phyloP scores from a whole-genome alignment of 257 asterid genomes.

The Capsicum baccatum region DNA sequence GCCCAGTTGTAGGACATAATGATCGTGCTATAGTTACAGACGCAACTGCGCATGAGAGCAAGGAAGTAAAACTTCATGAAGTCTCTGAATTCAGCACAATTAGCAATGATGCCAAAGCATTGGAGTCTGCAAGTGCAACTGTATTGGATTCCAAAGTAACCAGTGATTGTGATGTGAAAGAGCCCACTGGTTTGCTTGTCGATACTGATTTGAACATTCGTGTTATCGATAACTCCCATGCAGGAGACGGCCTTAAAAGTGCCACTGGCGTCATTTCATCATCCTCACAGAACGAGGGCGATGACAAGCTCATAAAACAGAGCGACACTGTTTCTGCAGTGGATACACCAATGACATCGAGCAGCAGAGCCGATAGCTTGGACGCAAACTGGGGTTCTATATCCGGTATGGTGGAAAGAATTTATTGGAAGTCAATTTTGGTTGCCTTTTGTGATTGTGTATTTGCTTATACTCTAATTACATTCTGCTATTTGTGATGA shows the following conservation, averaged over 20 bases:
- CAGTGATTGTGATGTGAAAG: slow-evolving; percentile 36
- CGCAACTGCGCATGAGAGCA: neutral
- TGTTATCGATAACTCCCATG: neutral
- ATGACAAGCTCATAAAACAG: slow-evolving; percentile 43
- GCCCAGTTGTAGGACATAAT: neutral
- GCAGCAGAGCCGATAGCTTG: slow-evolving; percentile 66
- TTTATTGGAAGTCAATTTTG: neutral
- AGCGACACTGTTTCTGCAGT: slow-evolving; percentile 43
- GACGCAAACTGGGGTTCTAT: slow-evolving; percentile 87
- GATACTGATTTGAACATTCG: slow-evolving; percentile 37
- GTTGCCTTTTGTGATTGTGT: neutral
- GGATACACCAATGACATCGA: slow-evolving; percentile 47
- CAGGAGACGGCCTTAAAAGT: slow-evolving; percentile 32
- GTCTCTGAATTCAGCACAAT: neutral
- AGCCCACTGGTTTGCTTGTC: slow-evolving; percentile 35
- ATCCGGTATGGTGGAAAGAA: slow-evolving; percentile 57
- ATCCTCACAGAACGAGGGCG: slow-evolving; percentile 43
- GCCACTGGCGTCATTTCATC: slow-evolving; percentile 32
- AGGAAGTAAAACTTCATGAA: slow-evolving; percentile 21
- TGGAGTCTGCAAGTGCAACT: slow-evolving; percentile 31
- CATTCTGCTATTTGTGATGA: slow-evolving; percentile 6
- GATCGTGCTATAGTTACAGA: neutral
- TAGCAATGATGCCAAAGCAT: slow-evolving; percentile 24
- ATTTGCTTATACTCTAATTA: slow-evolving; percentile 8
- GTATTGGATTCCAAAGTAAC: slow-evolving; percentile 25